Evolutionary conservation across 208 protist genomes (phyloP), one percentile per base, ranked within the genome.

Genomic region (Trypanosoma scelopori): DNA sequence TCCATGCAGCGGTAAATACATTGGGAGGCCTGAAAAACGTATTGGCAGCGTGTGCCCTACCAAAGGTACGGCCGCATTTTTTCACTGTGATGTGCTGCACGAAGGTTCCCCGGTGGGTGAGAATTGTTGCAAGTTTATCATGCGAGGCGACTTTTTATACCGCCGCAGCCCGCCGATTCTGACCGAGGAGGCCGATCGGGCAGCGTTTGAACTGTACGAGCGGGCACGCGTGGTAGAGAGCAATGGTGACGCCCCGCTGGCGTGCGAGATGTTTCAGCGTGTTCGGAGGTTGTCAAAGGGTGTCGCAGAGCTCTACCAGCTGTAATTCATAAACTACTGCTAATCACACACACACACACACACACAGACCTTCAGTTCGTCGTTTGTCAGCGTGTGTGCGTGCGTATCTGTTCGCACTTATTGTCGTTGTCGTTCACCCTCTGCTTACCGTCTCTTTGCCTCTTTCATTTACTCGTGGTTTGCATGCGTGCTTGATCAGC

Each of bases 31-130:
- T 0, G 51, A 71, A 7, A 80, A 79, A 35, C 80, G 80, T 6
- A 73, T 92, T 20, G 82, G 81, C 11, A 62, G 76, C 2, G 80
- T 94, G 11, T 52, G 65, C 18, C 87, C 91, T 0, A 74, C 61
- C 43, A 87, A 90, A 55, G 91, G 91, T 18, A 74, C 75, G 30
- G 87, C 84, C n/a, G 82, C 81, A 0, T 89, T 96, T 64, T 96
- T 96, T 62, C 85, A 91, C 57, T 92, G 91, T 74, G 82, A 87
- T 57, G 64, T 96, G 12, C 79, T 96, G 41, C 91, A 96, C 69
- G 91, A 96, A 55, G 91, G 68, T n/a, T 70, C 84, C 0, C 85
- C 87, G 3, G 91, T 96, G 43, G 45, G 59, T 22, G 57, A 78
- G 25, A 85, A 85, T 5, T 46, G 72, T 63, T 42, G 41, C 42